Evolutionary conservation across 371 early-diverging fungal species (phyloP), one percentile per base, ranked within the genome.

Genomic region (Mortierella sp.): DNA sequence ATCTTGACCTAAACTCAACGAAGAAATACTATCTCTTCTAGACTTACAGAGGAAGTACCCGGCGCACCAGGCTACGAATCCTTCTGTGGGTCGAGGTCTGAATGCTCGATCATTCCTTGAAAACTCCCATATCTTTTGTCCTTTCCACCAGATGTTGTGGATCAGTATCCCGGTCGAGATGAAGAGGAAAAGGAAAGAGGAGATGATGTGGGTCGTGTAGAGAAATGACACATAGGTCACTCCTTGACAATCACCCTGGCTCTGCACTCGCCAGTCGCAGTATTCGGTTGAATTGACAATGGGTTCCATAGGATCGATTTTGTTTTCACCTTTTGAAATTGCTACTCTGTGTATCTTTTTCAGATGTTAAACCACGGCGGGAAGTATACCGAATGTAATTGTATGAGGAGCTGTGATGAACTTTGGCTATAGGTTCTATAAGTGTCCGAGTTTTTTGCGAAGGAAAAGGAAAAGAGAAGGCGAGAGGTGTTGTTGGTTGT

Each of bases 101-200:
- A 70, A 70, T 9, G 71, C 71, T 4, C 34, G 44, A 37, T 70
- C 71, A 50, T 55, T 70, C 12, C 71, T 46, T n/a, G 71, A 70
- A 46, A 70, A 70, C 64, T 70, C 71, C 71, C 71, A 70, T 24
- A 70, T 58, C 39, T 70, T 70, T 55, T 70, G 71, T 2, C 59
- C 59, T 21, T 64, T 70, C 71, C 71, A 70, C 71, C 71, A 70
- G 28, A 70, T 70, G 46, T 70, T 70, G 32, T 70, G 59, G 49
- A 70, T 64, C 54, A 70, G 31, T 39, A 64, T 70, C 4, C 71
- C 71, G 26, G 53, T 31, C 8, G 71, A 70, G 39, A 64, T 70
- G 55, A 70, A 70, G 21, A 70, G 56, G 64, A 70, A 70, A 32
- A 70, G 23, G 47, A 70, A 70, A 6, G 71, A 70, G 4, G 71